Evolutionary conservation across 495 filamentous ascomycete genomes (phyloP), one percentile per base, ranked within the genome.

Genomic region (Aspergillus biplanus): DNA sequence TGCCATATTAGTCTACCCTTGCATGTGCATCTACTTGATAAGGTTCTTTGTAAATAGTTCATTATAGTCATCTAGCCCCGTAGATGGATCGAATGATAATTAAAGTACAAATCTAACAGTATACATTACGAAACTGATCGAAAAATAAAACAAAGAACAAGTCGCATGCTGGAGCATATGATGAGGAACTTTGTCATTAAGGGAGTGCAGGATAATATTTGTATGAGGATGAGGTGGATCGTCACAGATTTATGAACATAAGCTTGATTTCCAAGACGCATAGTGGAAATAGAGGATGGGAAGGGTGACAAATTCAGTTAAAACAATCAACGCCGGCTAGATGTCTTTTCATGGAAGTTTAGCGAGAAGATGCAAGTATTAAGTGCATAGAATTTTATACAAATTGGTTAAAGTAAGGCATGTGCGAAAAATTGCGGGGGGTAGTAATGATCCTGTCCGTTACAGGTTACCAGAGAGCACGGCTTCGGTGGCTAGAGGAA

Each of bases 401-500:
- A 61, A 42, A 37, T 50, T 42, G 35, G n/a, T 53, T 0, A n/a
- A 34, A 11, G 42, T 35, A 50, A 42, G 33, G 35, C 7, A 33
- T 50, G 16, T 37, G 33, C 44, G 56, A 39, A 44, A 27, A 6
- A 7, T 35, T 9, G 27, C 13, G 46, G 6, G 34, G 0, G 31
- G 21, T 16, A 33, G 33, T 7, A 18, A n/a, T 49, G 15, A 39
- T 18, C 13, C 21, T 6, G 21, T 44, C 12, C 21, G 61, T 67
- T 46, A 71, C 6, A 69, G 62, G 9, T 60, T 52, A 42, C 89
- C 89, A 32, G 87, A 87, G 39, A 92, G 79, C 58, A 92, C 78
- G 57, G 89, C 89, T 75, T 92, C 89, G 57, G 89, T 92, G 62
- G 89, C 89, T 87, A 70, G 63, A 67, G 58, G 37, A 47, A 59